Base-by-base conservation (phyloP, 1,284 basidiomycete species). In the Afroboletus lepidellus region DNA sequence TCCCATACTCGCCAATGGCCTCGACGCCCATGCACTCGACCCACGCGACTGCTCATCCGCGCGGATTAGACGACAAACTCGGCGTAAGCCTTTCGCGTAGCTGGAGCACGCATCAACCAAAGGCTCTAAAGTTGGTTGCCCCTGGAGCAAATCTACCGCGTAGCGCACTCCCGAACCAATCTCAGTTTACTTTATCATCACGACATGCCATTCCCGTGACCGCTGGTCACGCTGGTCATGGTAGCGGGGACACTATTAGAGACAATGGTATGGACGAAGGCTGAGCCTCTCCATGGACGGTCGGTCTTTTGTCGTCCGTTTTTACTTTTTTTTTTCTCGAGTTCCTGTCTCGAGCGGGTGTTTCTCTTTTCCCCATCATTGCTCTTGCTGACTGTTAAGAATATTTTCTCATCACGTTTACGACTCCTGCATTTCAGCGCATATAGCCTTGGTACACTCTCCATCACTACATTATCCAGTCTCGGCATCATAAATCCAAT, bases 1-100 rank as follows among this genome's bases (percentile, higher is more conserved):
- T 82, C 30, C 73, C 84, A 15, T 81, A 80, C 64, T 84, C 85
- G 32, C 85, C 87, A 12, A 75, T 83, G 72, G 67, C 71, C 30
- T 64, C 60, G 8, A 49, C 50, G 16, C 53, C 56, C 1, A 54
- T 48, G 18, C 56, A 60, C 18, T 44, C 58, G 24, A 23, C 39
- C 16, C 53, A 49, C 6, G 20, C 27, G 32, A 20, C 37, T 33
- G 25, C 55, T 41, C 29, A 47, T 49, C 50, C 52, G 33, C 61
- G 59, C 32, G 58, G 53, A 20, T 54, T 59, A 25, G 78, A 83
- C 41, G 83, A 84, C 42, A 69, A 65, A 49, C 63, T 77, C 3
- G 67, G 73, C 25, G 74, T 78, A 12, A 83, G 76, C 60, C 70
- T 90, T 29, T 83, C 82, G 23, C 79, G 87, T 50, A 81, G 79